A percentile compares a stretch with the other conserved stretches of the same genome.
These are phyloP conservation scores for Acer saccharum DNA, from an alignment of 345 rosid genomes.

Conservation along the genomic window DNA sequence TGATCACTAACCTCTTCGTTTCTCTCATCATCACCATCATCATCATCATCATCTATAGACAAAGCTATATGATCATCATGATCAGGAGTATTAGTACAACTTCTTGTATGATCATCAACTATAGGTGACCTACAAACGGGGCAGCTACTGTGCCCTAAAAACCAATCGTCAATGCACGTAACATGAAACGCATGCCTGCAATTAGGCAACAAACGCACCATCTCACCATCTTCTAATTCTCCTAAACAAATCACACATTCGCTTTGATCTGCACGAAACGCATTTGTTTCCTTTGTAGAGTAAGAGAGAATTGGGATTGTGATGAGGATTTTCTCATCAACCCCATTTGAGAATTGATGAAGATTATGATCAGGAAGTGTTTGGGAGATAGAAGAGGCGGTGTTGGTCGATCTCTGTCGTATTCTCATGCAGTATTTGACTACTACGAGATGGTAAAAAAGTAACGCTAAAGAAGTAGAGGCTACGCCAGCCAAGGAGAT, in stretches of 20 bases:
- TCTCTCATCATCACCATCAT: not conserved
- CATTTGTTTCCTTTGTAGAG: constrained; percentile 10
- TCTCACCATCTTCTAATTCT: constrained; percentile 49
- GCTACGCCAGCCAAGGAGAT: constrained; percentile 40
- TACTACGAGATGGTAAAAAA: constrained; percentile 39
- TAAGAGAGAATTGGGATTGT: constrained; percentile 41
- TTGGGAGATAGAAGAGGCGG: not conserved
- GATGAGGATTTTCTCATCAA: constrained; percentile 36
- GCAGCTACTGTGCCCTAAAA: constrained; percentile 55
- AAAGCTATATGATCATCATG: not conserved
- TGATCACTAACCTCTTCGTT: not conserved
- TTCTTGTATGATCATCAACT: not conserved
- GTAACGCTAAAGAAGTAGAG: constrained; percentile 21
- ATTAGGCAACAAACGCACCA: constrained; percentile 59
- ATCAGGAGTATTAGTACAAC: not conserved
- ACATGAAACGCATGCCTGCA: constrained; percentile 78
- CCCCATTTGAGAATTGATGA: constrained; percentile 20
- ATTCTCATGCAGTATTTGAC: constrained; percentile 30
- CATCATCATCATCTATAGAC: not conserved
- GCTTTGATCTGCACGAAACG: constrained; percentile 21
- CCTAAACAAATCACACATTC: constrained; percentile 63
- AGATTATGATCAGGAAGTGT: not conserved
- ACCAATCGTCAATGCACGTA: constrained; percentile 72
- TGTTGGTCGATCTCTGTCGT: not conserved
- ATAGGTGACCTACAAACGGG: constrained; percentile 62